A percentile compares a stretch with the other conserved stretches of the same genome.
Evolutionary conservation across 1,139 yeast species (phyloP).

Genomic region (Arxiozyma heterogenica): DNA sequence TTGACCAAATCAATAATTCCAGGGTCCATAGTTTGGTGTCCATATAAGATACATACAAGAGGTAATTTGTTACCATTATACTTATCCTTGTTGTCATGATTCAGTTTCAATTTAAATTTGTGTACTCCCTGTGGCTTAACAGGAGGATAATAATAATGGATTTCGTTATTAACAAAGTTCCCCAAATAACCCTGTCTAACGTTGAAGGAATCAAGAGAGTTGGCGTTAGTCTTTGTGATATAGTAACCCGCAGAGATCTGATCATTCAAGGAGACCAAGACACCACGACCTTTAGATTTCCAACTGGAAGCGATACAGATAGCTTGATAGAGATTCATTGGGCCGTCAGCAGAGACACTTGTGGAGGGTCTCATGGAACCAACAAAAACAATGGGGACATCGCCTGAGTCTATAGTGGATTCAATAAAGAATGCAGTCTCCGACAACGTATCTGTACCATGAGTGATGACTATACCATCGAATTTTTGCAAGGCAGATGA

Average conservation of each 20-base stretch:
- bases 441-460: constrained; percentile 65
- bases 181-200: constrained; percentile 66
- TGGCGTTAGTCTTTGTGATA: constrained; percentile 61
- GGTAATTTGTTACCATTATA: constrained; percentile 20
- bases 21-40: constrained; percentile 47
- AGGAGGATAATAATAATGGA: constrained; percentile 57
- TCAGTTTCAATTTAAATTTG: constrained; percentile 33
- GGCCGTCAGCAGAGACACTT: constrained; percentile 61
- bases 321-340: constrained; percentile 64
- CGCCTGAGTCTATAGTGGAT: constrained; percentile 44
- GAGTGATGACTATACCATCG: constrained; percentile 52
- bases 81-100: constrained; percentile 10
- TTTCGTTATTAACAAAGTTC: constrained; percentile 56
- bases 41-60: constrained; percentile 44
- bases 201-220: constrained; percentile 59
- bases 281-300: constrained; percentile 48
- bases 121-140: constrained; percentile 47
- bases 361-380: constrained; percentile 71
- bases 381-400: constrained; percentile 56
- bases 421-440: constrained; percentile 65
- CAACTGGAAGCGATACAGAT: constrained; percentile 50
- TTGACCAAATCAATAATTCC: constrained; percentile 38
- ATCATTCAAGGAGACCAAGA: constrained; percentile 56
- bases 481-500: constrained; percentile 36
- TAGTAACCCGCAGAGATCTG: constrained; percentile 61